Evolutionary conservation across 78 protist species (phyloP).

Genomic region (Diacronema lutheri): DNA sequence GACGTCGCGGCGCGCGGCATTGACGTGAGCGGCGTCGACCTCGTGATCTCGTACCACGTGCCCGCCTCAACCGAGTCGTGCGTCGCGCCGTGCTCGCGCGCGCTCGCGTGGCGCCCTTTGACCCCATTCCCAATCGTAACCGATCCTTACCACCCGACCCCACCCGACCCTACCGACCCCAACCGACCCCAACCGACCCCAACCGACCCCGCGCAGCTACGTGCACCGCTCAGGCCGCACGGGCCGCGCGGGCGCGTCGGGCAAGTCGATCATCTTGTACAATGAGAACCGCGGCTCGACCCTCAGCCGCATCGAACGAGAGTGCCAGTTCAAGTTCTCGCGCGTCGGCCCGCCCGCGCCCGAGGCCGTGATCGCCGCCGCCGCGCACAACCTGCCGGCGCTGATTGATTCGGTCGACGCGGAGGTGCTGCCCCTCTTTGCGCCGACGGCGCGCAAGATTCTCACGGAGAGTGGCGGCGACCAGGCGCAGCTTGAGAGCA

Average conservation of each 20-base stretch:
- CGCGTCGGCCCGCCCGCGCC: background rate
- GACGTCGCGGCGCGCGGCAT: conserved; percentile 74
- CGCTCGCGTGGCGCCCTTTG: too few species aligned
- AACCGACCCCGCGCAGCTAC: too few species aligned
- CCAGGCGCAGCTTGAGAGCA: too few species aligned
- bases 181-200: too few species aligned
- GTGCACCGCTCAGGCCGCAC: conserved; percentile 63
- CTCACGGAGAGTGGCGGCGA: too few species aligned
- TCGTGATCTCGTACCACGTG: conserved; percentile 47
- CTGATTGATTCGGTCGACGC: too few species aligned
- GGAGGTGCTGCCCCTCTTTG: too few species aligned
- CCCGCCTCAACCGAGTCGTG: background rate
- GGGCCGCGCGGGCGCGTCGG: conserved; percentile 51
- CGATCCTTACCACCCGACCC: too few species aligned
- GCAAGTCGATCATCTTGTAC: conserved; percentile 14
- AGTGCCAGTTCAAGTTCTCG: background rate
- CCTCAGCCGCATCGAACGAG: background rate
- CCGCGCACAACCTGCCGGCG: background rate
- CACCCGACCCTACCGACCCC: too few species aligned
- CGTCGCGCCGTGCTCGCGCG: too few species aligned
- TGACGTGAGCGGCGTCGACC: conserved; percentile 53
- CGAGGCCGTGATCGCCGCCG: background rate
- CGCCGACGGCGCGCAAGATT: too few species aligned
- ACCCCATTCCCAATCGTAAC: too few species aligned
- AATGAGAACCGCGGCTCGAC: background rate